phyloP scores from a whole-genome alignment of 179 eudicot species.

The Patellifolia procumbens region DNA sequence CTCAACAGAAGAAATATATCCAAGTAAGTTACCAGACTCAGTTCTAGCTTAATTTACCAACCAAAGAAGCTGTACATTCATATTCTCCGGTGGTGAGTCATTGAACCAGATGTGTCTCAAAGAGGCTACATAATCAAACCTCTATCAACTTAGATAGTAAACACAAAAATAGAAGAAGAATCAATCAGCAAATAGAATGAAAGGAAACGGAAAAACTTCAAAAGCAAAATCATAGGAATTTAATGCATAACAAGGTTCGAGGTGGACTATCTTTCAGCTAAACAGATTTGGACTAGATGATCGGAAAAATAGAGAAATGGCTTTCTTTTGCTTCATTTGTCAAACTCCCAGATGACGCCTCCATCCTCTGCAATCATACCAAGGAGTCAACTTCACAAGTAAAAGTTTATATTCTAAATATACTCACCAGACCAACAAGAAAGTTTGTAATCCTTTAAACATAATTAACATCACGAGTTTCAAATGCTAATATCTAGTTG shows the following conservation, averaged over 20 bases:
- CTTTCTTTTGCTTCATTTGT: conserved; percentile 37
- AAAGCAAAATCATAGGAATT: background rate
- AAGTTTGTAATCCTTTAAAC: background rate
- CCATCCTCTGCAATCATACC: conserved; percentile 68
- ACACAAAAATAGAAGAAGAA: background rate
- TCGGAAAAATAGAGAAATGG: background rate
- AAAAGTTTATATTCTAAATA: background rate
- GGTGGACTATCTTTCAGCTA: conserved; percentile 7
- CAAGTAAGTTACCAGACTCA: background rate
- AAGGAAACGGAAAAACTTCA: background rate
- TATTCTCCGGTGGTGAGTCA: background rate
- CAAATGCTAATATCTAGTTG: background rate
- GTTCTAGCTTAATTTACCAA: background rate
- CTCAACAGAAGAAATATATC: background rate
- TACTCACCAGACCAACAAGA: background rate
- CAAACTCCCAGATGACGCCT: conserved; percentile 81
- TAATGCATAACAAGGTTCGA: background rate
- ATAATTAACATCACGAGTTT: background rate
- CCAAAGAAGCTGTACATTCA: background rate
- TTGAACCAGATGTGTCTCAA: background rate
- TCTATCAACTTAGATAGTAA: background rate
- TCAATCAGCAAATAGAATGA: background rate
- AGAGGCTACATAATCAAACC: background rate
- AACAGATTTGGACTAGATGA: conserved; percentile 1
- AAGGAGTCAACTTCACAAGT: conserved; percentile 11